Evolutionary conservation across 805 yeast genomes (phyloP), one percentile per base, ranked within the genome.

Genomic region (Candida oleophila): DNA sequence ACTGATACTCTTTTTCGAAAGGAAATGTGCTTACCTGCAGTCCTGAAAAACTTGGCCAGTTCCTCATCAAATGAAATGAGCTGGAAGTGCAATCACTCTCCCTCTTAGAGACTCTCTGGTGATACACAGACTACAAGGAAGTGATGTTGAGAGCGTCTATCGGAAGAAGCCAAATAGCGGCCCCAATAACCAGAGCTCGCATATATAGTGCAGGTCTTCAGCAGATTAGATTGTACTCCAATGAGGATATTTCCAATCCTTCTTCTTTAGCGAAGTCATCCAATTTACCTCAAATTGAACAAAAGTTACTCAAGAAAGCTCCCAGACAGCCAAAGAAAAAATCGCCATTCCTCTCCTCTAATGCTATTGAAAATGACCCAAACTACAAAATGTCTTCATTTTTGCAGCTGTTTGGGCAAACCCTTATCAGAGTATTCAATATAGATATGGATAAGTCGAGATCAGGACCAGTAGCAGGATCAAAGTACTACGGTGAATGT

Each of bases 401-500:
- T 57, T 59, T 64, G 28, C 74, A 71, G 51, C 52, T 74, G 0
- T 59, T 87, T 33, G 94, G 92, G 54, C 90, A 87, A 61, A 59
- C 77, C 35, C 73, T 85, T 19, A 77, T 87, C 46, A 71, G 77
- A 30, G 38, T 76, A 9, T 83, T 92, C 62, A 75, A 81, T 52
- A 71, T 92, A 48, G 97, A 92, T 65, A 89, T 92, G 95, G 98
- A 92, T 71, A 81, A 81, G 52, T 79, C 91, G 34, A 80, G 98
- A 60, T 87, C 97, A 0, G 98, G 97, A 22, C 90, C 97, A 1
- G 84, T 92, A 53, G 96, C 96, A 3, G 98, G 97, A 7, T 85
- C 91, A 2, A 76, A 78, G 47, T 94, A 91, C 67, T 87, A 88
- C 60, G 89, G 87, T 42, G 83, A 87, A 65, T 90, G 97, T 69